phyloP scores from a whole-genome alignment of 441 rosid species.

The Bruguiera hainesii region DNA sequence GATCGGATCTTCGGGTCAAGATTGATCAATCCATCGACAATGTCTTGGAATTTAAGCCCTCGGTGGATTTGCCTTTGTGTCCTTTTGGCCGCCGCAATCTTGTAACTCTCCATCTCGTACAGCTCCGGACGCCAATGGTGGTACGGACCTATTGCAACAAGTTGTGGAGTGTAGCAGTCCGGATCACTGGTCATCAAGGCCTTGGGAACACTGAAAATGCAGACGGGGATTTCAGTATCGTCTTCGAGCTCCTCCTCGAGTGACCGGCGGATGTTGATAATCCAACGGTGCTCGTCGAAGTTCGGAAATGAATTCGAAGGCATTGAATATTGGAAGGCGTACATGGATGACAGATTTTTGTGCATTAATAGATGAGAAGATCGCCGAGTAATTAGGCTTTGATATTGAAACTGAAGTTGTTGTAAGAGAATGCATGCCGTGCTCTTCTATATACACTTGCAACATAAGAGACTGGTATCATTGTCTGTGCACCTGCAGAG shows the following conservation, averaged over 20 bases:
- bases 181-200: conserved; percentile 37
- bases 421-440: no score
- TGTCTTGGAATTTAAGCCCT: conserved; percentile 25
- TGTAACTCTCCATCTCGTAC: background rate
- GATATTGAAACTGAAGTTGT: no score
- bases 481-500: no score
- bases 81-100: conserved; percentile 33
- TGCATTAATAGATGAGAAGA: no score
- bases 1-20: conserved; percentile 42
- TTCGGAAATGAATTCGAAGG: conserved; percentile 21
- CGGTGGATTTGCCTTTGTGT: conserved; percentile 28
- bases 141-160: conserved; percentile 57
- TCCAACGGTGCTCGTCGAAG: conserved; percentile 60
- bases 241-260: conserved; percentile 42
- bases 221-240: conserved; percentile 35
- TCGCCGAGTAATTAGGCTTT: no score
- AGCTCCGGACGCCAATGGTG: conserved; percentile 5
- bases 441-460: no score
- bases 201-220: conserved; percentile 62
- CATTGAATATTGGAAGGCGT: conserved; percentile 18
- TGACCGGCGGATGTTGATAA: conserved; percentile 40
- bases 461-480: no score
- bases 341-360: conserved; percentile 3
- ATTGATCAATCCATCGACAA: conserved; percentile 41
- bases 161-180: conserved; percentile 61